Percentiles rank a stretch among this genome's conserved stretches.
Conservation (phyloP, 2,329 filamentous ascomycete species). For the Pseudogymnoascus sp. region DNA sequence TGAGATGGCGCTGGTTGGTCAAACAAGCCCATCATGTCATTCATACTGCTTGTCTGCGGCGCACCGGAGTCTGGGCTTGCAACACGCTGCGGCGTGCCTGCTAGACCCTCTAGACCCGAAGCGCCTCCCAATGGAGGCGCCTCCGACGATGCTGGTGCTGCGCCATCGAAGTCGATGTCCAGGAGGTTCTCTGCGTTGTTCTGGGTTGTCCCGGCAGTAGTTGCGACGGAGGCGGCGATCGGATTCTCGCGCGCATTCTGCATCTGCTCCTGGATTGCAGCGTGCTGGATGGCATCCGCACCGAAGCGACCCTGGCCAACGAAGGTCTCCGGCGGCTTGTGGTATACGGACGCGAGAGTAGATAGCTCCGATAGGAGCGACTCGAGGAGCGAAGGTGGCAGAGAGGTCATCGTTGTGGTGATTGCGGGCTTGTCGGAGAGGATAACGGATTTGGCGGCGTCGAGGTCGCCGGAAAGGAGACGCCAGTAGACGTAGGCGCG, state of each 20-base stretch:
- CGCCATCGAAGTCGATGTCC: constrained; percentile 93
- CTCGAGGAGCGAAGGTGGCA: constrained; percentile 77
- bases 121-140: constrained; percentile 46
- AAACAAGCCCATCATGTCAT: constrained; percentile 72
- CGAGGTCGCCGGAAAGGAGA: constrained; percentile 82
- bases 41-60: constrained; percentile 53
- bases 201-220: constrained; percentile 54
- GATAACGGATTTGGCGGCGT: constrained; percentile 87
- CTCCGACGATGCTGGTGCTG: constrained; percentile 80
- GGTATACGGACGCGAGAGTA: constrained; percentile 93
- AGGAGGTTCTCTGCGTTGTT: constrained; percentile 89
- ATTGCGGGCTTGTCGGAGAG: constrained; percentile 93
- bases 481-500: constrained; percentile 98
- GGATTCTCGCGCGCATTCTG: constrained; percentile 91
- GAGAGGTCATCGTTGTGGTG: constrained; percentile 83
- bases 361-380: constrained; percentile 87
- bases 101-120: constrained; percentile 45
- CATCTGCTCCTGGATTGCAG: constrained; percentile 92
- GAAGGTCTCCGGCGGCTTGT: constrained; percentile 97
- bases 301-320: constrained; percentile 91
- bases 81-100: constrained; percentile 62
- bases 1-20: constrained; percentile 36
- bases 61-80: constrained; percentile 49
- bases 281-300: constrained; percentile 87
- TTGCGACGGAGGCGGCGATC: constrained; percentile 75